These are phyloP conservation scores for Tricholoma bakamatsutake DNA, from an alignment of 768 basidiomycete genomes.

Conservation along the genomic window DNA sequence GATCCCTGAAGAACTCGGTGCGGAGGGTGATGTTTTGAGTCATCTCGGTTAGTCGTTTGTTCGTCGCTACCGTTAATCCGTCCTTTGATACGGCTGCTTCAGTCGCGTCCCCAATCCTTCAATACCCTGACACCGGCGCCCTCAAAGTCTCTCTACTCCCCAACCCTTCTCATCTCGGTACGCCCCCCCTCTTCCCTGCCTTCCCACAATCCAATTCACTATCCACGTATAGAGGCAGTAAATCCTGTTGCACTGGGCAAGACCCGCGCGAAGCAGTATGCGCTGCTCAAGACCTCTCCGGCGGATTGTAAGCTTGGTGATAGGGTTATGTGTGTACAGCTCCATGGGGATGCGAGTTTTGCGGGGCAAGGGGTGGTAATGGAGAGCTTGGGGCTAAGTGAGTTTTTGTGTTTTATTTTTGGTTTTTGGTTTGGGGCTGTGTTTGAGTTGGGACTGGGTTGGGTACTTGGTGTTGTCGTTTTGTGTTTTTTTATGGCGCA, in stretches of 20 bases:
- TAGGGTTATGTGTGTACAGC: constrained; percentile 80
- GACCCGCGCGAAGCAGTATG: constrained; percentile 85
- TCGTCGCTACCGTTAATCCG: background rate
- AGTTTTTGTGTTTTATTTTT: constrained; percentile 22
- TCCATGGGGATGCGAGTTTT: constrained; percentile 92
- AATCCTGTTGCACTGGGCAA: constrained; percentile 87
- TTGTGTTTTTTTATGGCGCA: background rate
- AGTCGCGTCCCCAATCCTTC: constrained; percentile 63
- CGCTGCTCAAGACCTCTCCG: constrained; percentile 63
- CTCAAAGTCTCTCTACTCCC: constrained; percentile 68
- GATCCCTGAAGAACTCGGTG: constrained; percentile 56
- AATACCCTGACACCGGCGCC: constrained; percentile 41
- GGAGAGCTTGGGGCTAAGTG: constrained; percentile 81
- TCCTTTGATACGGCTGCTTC: background rate
- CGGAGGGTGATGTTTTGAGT: constrained; percentile 82
- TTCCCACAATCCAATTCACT: background rate
- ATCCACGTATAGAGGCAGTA: constrained; percentile 60
- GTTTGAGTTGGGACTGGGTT: background rate
- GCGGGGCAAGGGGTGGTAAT: constrained; percentile 88
- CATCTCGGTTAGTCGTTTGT: constrained; percentile 53
- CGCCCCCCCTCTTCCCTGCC: background rate
- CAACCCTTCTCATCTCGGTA: constrained; percentile 8
- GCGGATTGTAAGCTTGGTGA: constrained; percentile 52
- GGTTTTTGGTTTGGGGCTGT: background rate
- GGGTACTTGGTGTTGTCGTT: background rate